phyloP scores from a whole-genome alignment of 2,329 filamentous ascomycete genomes.

The Ceratocystis eucalypticola region DNA sequence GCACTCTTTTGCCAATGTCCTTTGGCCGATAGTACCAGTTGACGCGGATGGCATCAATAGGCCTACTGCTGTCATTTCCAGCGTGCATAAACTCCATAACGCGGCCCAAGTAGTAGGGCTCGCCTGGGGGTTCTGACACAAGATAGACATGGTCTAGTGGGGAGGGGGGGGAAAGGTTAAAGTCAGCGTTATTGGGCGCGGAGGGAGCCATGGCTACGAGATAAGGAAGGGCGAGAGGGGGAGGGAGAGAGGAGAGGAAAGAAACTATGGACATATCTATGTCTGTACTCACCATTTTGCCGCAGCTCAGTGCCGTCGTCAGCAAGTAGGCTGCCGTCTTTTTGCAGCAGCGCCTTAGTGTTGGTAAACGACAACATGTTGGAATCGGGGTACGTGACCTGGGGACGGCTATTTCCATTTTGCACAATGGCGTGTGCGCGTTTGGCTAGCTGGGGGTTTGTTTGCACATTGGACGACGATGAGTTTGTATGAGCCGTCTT shows the following conservation, averaged over 20 bases:
- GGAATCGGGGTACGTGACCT: constrained; percentile 39
- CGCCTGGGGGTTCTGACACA: constrained; percentile 90
- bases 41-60: constrained; percentile 76
- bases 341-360: constrained; percentile 50
- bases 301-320: constrained; percentile 79
- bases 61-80: constrained; percentile 57
- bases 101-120: constrained; percentile 92
- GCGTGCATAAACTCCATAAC: constrained; percentile 95
- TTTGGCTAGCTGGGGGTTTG: constrained; percentile 14
- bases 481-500: constrained; percentile 48
- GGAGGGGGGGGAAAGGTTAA: neutral
- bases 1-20: constrained; percentile 83
- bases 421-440: constrained; percentile 12
- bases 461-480: constrained; percentile 20
- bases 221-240: neutral
- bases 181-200: neutral
- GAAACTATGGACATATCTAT: neutral
- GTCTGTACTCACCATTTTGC: constrained; percentile 61
- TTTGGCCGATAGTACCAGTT: constrained; percentile 98
- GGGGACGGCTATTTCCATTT: constrained; percentile 8
- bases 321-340: constrained; percentile 62
- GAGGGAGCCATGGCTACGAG: no score
- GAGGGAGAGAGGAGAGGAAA: neutral
- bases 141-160: constrained; percentile 68
- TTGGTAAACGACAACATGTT: constrained; percentile 85